A percentile compares a stretch with the other conserved stretches of the same genome.
Conservation (phyloP, 139 green algal genomes). For the Deuterostichococcus epilithicus region DNA sequence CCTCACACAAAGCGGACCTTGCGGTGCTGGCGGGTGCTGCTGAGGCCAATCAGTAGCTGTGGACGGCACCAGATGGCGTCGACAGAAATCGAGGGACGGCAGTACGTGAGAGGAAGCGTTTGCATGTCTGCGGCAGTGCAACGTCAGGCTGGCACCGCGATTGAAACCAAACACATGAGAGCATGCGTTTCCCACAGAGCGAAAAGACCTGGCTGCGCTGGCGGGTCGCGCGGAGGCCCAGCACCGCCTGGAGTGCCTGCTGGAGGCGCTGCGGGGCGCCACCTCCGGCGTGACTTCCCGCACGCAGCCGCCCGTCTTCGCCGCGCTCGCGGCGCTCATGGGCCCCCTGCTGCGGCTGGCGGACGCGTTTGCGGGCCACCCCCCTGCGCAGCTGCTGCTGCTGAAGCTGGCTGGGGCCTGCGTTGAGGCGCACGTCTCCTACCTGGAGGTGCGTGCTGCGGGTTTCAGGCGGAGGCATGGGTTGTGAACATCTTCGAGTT, state of each 20-base stretch:
- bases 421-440: conserved; percentile 65
- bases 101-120: too few relatives aligned
- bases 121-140: too few relatives aligned
- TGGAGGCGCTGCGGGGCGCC: conserved; percentile 67
- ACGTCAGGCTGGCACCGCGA: too few relatives aligned
- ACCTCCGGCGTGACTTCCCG: conserved; percentile 36
- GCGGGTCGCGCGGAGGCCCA: conserved; percentile 21
- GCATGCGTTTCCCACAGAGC: background rate
- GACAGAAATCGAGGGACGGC: too few relatives aligned
- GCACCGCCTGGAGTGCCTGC: conserved; percentile 34
- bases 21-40: too few relatives aligned
- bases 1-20: too few relatives aligned
- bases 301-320: conserved; percentile 46
- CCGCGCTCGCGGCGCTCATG: conserved; percentile 12
- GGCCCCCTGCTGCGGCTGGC: conserved; percentile 38
- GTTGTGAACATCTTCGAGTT: background rate
- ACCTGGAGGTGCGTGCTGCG: conserved; percentile 28
- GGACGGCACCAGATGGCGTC: too few relatives aligned
- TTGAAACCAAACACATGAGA: too few relatives aligned
- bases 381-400: conserved; percentile 51
- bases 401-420: conserved; percentile 75
- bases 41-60: too few relatives aligned
- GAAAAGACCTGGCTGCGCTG: conserved; percentile 14
- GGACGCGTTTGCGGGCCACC: conserved; percentile 31
- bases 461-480: background rate